Base-by-base conservation (phyloP, 2,329 filamentous ascomycete genomes). In the Diaporthe ampelina region DNA sequence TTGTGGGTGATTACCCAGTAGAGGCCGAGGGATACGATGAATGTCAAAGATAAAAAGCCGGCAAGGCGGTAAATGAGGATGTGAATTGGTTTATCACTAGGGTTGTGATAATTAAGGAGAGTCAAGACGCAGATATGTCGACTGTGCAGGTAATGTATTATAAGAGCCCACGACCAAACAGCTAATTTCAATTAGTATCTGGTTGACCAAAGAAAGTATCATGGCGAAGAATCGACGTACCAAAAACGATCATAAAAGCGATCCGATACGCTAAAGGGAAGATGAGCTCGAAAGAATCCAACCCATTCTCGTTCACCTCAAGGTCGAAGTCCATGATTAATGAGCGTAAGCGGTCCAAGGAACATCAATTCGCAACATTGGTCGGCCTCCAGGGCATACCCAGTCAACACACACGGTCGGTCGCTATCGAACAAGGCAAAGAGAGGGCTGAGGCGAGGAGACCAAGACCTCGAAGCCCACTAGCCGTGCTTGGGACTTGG, bases 271-370 rank as follows among this genome's bases (percentile, higher is more conserved):
- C 63, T 19, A 67, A n/a, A 4, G 63, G 63, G 24, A 67, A 67
- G 5, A 67, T 29, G 21, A 52, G 19, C 8, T 67, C 45, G 45
- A 67, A 67, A 19, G 63, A 67, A 26, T 67, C 63, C 45, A 67
- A 26, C 17, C 63, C 63, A 9, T 67, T 67, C 29, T 67, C 29
- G 63, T 67, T 67, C 29, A 67, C 21, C 45, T 67, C 61, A 10
- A 67, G 26, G 61, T 67, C 45, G 13, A 67, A 67, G 13, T 67
- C 63, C 63, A 67, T 67, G 45, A 67, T 67, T 67, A 52, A 67
- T 10, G 45, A 52, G 29, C 13, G 63, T 67, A 43, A 10, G 32
- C 29, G 63, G 24, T 52, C 63, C 13, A 26, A 26, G 11, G 4
- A n/a, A 29, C 37, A 50, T 50, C 32, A 67, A 67, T 26, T 52